A percentile compares a stretch with the other conserved stretches of the same genome.
phyloP scores from a whole-genome alignment of 805 yeast species.

The Cyberlindnera japonica region DNA sequence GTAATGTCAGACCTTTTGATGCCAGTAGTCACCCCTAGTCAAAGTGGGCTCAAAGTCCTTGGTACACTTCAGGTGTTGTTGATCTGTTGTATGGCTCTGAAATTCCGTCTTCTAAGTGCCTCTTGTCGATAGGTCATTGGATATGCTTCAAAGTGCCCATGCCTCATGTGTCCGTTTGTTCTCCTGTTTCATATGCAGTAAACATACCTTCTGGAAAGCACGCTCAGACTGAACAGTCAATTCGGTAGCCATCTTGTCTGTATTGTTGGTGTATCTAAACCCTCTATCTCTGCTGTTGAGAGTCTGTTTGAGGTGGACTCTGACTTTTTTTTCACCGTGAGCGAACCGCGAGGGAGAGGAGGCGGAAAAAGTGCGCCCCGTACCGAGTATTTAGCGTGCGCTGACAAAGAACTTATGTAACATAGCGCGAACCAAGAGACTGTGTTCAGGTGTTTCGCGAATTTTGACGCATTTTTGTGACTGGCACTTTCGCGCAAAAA shows the following conservation, averaged over 20 bases:
- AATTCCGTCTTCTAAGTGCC: no score
- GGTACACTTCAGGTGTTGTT: no score
- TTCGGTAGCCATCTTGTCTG: conserved; percentile 91
- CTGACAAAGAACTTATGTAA: conserved; percentile 10
- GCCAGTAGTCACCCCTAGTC: no score
- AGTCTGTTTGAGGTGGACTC: conserved; percentile 7
- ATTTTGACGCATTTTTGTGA: neutral
- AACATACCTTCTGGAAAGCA: conserved; percentile 99
- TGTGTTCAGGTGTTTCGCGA: conserved; percentile 10
- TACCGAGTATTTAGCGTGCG: conserved; percentile 6
- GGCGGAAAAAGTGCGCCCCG: conserved; percentile 8
- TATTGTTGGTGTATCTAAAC: conserved; percentile 8
- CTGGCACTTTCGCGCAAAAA: conserved; percentile 1
- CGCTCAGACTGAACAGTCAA: conserved; percentile 99
- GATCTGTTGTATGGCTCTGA: no score
- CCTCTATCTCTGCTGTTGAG: conserved; percentile 6
- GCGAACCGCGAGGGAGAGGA: neutral
- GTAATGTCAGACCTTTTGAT: neutral
- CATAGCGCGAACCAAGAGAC: neutral
- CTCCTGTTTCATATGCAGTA: neutral
- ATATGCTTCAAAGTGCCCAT: no score
- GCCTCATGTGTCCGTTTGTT: neutral
- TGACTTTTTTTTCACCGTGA: conserved; percentile 14
- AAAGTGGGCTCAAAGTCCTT: no score
- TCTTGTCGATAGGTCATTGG: no score